Conservation (phyloP, 306 rosid genomes). For the apple (Malus domestica) region ASM211411v1 NC_041797.1:37377001-37377500, state of each 20-base stretch:
- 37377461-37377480: constrained; percentile 99
- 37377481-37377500: constrained; percentile 94
- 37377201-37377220: neutral
- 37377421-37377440: neutral
- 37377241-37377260: too few species aligned
- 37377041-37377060: neutral
- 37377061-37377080: neutral
- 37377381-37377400: neutral
- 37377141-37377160: neutral
- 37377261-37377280: neutral
- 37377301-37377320: neutral
- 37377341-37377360: neutral
- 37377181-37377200: neutral
- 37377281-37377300: neutral
- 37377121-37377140: neutral
- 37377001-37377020: neutral
- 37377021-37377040: neutral
- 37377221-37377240: neutral
- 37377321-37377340: neutral
- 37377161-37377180: neutral
- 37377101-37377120: neutral
- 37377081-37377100: neutral
- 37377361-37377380: neutral
- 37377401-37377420: neutral
- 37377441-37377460: constrained; percentile 46